These are phyloP conservation scores for Nakazawaea ambrosiae DNA, from an alignment of 805 yeast species.

Conservation along the genomic window DNA sequence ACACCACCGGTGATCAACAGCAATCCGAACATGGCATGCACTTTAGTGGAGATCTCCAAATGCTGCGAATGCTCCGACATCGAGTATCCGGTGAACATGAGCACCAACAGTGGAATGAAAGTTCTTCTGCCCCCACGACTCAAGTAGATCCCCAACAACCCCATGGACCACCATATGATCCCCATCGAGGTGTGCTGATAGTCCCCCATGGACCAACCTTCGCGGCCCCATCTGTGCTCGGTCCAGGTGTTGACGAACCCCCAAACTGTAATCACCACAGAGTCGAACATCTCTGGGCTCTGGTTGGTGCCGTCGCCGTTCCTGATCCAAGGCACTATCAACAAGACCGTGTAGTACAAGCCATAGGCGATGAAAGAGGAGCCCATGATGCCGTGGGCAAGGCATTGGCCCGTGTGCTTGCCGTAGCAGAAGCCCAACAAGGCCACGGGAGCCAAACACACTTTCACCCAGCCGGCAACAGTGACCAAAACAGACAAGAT, in stretches of 20 bases:
- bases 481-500: constrained; percentile 37
- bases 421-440: constrained; percentile 83
- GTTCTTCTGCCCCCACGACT: constrained; percentile 63
- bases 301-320: constrained; percentile 34
- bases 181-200: constrained; percentile 97
- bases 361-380: constrained; percentile 80
- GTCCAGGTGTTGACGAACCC: constrained; percentile 94
- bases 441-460: constrained; percentile 76
- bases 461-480: constrained; percentile 70
- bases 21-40: constrained; percentile 81
- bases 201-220: constrained; percentile 88
- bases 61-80: constrained; percentile 88
- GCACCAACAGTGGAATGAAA: constrained; percentile 73
- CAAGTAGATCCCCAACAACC: constrained; percentile 74
- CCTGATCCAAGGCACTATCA: constrained; percentile 72
- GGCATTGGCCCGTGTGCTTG: constrained; percentile 84
- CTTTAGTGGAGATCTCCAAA: constrained; percentile 71
- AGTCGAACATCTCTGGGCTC: constrained; percentile 84
- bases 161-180: constrained; percentile 94
- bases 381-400: constrained; percentile 98
- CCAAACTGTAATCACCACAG: constrained; percentile 75
- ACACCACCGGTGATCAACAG: constrained; percentile 75
- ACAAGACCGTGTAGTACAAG: constrained; percentile 54
- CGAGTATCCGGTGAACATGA: constrained; percentile 88
- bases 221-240: constrained; percentile 91